Evolutionary conservation across 163 green algal genomes (phyloP).

Genomic region (Chlamydomonas reinhardtii): DNA sequence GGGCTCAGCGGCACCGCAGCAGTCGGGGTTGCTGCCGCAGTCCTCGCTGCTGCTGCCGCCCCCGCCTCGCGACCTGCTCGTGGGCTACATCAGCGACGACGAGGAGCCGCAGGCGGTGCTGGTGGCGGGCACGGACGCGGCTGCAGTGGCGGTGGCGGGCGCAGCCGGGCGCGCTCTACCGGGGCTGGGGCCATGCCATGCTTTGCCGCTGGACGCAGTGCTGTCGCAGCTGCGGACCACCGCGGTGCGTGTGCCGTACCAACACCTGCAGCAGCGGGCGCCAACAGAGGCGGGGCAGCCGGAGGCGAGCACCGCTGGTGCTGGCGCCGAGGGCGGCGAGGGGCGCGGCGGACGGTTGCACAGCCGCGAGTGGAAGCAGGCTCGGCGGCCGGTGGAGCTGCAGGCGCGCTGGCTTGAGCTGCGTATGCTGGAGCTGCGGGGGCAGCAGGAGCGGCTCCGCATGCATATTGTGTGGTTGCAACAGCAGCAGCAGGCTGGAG

Average conservation of each 20-base stretch:
- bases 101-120: slow-evolving; percentile 43
- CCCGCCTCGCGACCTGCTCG: neutral
- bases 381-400: slow-evolving; percentile 57
- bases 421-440: slow-evolving; percentile 64
- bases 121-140: slow-evolving; percentile 22
- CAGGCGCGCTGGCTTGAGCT: slow-evolving; percentile 74
- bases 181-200: neutral
- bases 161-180: neutral
- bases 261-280: neutral
- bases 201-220: slow-evolving; percentile 35
- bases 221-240: slow-evolving; percentile 27
- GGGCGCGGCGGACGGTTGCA: neutral
- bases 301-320: neutral
- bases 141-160: slow-evolving; percentile 11
- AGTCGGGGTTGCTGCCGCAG: neutral
- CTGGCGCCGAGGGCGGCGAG: too few species aligned
- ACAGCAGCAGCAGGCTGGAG: neutral
- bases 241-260: slow-evolving; percentile 18
- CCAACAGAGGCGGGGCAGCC: neutral
- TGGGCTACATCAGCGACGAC: slow-evolving; percentile 43
- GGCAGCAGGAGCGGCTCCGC: slow-evolving; percentile 58
- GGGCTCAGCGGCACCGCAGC: neutral
- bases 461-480: slow-evolving; percentile 36
- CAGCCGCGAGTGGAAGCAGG: slow-evolving; percentile 45
- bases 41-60: neutral